Evolutionary conservation across 2,329 filamentous ascomycete species (phyloP), one percentile per base, ranked within the genome.

Genomic region (Neopestalotiopsis sp.): DNA sequence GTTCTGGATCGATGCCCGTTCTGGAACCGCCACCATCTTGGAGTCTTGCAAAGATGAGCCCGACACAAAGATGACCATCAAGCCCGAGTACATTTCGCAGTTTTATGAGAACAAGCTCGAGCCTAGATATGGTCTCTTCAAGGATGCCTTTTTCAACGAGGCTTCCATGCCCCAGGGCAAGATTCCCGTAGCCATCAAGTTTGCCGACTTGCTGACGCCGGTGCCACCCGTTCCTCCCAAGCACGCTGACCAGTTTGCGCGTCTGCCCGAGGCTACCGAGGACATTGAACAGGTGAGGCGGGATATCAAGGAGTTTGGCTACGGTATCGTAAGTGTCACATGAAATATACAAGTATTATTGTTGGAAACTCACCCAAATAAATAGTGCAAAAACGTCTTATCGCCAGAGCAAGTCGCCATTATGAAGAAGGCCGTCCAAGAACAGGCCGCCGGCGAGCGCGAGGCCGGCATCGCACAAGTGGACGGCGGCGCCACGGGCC

Each of bases 191-290:
- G 74, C 70, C 6, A 72, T 76, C 67, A 74, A 73, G 59, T 76
- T 76, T 61, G 74, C 71, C 42, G 75, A 76, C 61, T 57, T 71
- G n/a, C 63, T 76, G 28, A 73, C 70, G 20, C 74, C 75, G 7
- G 61, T 64, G 34, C 73, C 72, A 12, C 71, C 74, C 7, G 66
- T 62, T 9, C 67, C 72, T 13, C 73, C 72, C 24, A 71, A 68
- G 63, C 17, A 20, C 28, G 61, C 61, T 28, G 61, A 64, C 40
- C 28, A 61, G 20, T 78, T 83, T 3, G 76, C 78, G 2, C 76
- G 76, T 2, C 76, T 84, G 2, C 82, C 75, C 1, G 80, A 72
- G 75, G 74, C 75, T 14, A 77, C 76, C 10, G 73, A 73, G 57
- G 75, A 78, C 61, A 71, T 77, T 63, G 74, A 73, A 24, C 74